Evolutionary conservation across 1,284 basidiomycete species (phyloP).

Genomic region (Puccinia polysora): DNA sequence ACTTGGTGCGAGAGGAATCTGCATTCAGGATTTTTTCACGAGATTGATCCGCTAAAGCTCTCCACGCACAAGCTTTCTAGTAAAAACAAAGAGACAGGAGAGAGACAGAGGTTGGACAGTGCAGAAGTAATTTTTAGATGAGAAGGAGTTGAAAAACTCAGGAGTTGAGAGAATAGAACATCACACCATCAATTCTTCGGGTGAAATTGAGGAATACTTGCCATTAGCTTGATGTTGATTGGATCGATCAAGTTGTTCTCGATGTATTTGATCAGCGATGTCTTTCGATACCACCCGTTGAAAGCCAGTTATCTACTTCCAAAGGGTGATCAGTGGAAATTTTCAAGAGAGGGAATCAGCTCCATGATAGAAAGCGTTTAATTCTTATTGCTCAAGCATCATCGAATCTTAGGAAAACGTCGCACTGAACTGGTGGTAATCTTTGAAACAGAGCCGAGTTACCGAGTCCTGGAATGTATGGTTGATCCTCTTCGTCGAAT

Average conservation of each 20-base stretch:
- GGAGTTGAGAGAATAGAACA: neutral
- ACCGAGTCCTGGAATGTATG: conserved; percentile 13
- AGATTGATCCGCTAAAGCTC: conserved; percentile 1
- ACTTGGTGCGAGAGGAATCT: neutral
- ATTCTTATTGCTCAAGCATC: neutral
- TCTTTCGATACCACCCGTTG: conserved; percentile 11
- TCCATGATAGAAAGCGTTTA: neutral
- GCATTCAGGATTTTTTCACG: neutral
- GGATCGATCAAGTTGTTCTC: conserved; percentile 9
- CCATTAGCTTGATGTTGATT: neutral
- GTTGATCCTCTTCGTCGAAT: neutral
- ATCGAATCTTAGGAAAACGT: neutral
- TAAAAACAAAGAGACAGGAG: too few relatives aligned
- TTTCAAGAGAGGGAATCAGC: neutral
- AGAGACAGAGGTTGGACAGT: too few relatives aligned
- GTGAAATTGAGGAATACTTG: neutral
- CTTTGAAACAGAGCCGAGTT: conserved; percentile 7
- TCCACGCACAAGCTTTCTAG: conserved; percentile 21
- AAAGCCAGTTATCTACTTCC: conserved; percentile 3
- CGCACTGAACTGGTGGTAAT: conserved; percentile 1
- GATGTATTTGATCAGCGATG: neutral
- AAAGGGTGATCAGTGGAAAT: neutral
- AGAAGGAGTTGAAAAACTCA: neutral
- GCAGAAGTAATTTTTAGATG: neutral
- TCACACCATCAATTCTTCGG: conserved; percentile 11